Conservation (phyloP, 495 filamentous ascomycete genomes). For the Achaetomiella virescens region DNA sequence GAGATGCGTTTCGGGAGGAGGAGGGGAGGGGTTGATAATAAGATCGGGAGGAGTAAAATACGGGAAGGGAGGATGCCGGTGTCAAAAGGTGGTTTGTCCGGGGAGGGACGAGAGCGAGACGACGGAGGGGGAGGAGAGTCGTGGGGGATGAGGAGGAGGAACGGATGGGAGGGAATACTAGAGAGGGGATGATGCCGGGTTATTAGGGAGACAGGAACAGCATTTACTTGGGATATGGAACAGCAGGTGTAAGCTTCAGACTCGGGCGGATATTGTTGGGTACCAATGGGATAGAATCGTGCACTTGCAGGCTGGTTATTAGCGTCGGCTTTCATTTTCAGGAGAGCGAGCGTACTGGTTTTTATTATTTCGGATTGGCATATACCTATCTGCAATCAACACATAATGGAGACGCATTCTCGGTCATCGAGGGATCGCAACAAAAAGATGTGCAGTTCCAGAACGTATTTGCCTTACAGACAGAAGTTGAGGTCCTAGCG, state of each 20-base stretch:
- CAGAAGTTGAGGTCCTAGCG: too few relatives aligned
- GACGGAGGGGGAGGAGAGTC: not conserved
- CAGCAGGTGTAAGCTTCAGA: not conserved
- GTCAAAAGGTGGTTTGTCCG: not conserved
- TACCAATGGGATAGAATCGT: not conserved
- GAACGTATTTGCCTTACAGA: too few relatives aligned
- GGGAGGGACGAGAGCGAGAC: not conserved
- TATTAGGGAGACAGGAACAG: not conserved
- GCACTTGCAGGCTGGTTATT: too few relatives aligned
- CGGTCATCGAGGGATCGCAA: not conserved
- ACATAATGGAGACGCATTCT: too few relatives aligned
- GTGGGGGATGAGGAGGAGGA: not conserved
- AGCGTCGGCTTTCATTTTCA: too few relatives aligned
- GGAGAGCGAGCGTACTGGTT: too few relatives aligned
- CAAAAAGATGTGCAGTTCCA: too few relatives aligned
- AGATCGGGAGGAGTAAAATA: not conserved
- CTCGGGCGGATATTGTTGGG: not conserved
- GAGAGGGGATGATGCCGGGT: not conserved
- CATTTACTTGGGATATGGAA: constrained; percentile 3
- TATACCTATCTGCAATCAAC: too few relatives aligned
- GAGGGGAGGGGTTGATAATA: not conserved
- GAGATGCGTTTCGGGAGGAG: not conserved
- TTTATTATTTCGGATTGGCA: too few relatives aligned
- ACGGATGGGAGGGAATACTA: not conserved
- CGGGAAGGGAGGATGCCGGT: not conserved